Percentiles rank a stretch among this genome's conserved stretches.
Evolutionary conservation across 2,329 filamentous ascomycete genomes (phyloP).

Genomic region (Fusarium pseudocircinatum): DNA sequence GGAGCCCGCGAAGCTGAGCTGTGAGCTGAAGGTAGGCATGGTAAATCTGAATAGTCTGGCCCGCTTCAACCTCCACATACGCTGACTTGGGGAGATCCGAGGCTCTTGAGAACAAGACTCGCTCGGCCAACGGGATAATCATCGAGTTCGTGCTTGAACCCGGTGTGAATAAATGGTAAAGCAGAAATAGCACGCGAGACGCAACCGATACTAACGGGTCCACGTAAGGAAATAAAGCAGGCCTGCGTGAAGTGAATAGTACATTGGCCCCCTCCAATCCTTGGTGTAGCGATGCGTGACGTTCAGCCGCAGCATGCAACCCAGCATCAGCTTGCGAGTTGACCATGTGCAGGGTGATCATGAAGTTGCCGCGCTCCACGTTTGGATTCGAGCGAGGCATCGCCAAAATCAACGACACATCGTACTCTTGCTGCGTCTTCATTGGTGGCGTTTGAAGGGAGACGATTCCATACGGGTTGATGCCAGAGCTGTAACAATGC

Average conservation of each 20-base stretch:
- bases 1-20: slow-evolving; percentile 78
- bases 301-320: slow-evolving; percentile 42
- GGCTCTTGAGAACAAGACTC: slow-evolving; percentile 66
- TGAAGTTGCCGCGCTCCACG: slow-evolving; percentile 86
- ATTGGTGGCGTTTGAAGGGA: slow-evolving; percentile 62
- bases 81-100: slow-evolving; percentile 57
- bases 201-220: slow-evolving; percentile 74
- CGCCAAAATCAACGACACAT: slow-evolving; percentile 78
- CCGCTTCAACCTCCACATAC: slow-evolving; percentile 74
- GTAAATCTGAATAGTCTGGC: slow-evolving; percentile 80
- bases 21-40: slow-evolving; percentile 72
- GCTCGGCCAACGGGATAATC: slow-evolving; percentile 76
- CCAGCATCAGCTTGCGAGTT: slow-evolving; percentile 49
- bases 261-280: slow-evolving; percentile 53
- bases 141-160: slow-evolving; percentile 71
- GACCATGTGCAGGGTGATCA: slow-evolving; percentile 82
- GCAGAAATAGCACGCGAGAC: slow-evolving; percentile 69
- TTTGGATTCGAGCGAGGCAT: slow-evolving; percentile 84
- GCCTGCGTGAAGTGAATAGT: slow-evolving; percentile 73
- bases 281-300: slow-evolving; percentile 45
- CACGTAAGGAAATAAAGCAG: slow-evolving; percentile 82
- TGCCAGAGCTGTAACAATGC: slow-evolving; percentile 52
- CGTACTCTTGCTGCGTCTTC: slow-evolving; percentile 81
- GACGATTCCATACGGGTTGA: slow-evolving; percentile 63
- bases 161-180: slow-evolving; percentile 75